Conservation (phyloP, 345 rosid genomes). For the Gossypium herbaceum region DNA sequence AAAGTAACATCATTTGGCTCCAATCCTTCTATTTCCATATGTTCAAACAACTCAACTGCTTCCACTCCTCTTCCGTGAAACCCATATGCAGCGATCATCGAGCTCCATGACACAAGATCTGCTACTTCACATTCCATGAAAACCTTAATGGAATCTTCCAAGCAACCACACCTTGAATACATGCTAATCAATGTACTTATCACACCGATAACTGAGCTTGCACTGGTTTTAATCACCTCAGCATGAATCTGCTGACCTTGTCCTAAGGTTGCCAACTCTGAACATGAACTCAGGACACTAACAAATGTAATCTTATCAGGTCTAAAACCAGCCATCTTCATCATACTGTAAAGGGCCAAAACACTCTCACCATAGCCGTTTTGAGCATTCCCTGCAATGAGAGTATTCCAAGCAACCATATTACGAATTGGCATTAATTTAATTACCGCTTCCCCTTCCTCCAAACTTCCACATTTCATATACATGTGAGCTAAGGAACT, state of each 20-base stretch:
- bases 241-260: constrained; percentile 82
- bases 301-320: constrained; percentile 64
- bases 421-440: constrained; percentile 42
- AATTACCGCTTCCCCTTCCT: constrained; percentile 58
- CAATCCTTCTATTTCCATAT: constrained; percentile 39
- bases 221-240: constrained; percentile 57
- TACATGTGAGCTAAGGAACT: constrained; percentile 78
- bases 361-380: constrained; percentile 52
- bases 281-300: constrained; percentile 65
- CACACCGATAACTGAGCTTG: constrained; percentile 41
- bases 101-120: constrained; percentile 78
- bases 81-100: constrained; percentile 75
- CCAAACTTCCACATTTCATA: constrained; percentile 55
- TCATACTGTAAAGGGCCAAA: constrained; percentile 41
- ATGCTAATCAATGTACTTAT: constrained; percentile 60
- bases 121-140: constrained; percentile 46
- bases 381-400: constrained; percentile 63
- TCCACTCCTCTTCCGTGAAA: constrained; percentile 69
- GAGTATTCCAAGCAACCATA: constrained; percentile 70
- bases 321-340: constrained; percentile 53
- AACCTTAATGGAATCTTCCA: constrained; percentile 56
- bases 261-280: constrained; percentile 63
- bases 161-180: constrained; percentile 76
- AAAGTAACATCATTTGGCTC: constrained; percentile 58
- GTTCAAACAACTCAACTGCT: constrained; percentile 54